These are phyloP conservation scores for Magnusiomyces sp. DNA, from an alignment of 1,139 yeast genomes.

Conservation along the genomic window DNA sequence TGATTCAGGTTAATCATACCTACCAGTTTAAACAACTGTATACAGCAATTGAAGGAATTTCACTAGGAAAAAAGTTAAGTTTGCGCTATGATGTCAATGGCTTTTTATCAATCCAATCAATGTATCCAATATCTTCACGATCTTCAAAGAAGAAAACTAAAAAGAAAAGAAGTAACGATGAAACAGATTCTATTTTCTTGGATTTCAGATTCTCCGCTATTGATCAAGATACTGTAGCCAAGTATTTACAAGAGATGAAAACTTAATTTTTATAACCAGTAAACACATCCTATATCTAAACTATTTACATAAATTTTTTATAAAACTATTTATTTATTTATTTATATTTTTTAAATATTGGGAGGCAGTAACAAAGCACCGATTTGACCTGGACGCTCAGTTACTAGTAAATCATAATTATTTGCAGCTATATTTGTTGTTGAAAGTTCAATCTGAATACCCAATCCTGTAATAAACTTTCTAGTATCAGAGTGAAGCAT, in stretches of 20 bases:
- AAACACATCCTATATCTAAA: neutral
- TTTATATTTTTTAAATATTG: slow-evolving; percentile 36
- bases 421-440: slow-evolving; percentile 62
- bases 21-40: neutral
- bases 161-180: no score
- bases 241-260: no score
- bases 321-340: neutral
- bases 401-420: slow-evolving; percentile 65
- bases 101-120: neutral
- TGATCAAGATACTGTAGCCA: no score
- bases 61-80: neutral
- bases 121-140: neutral
- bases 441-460: slow-evolving; percentile 61
- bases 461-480: slow-evolving; percentile 44
- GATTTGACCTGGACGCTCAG: slow-evolving; percentile 66
- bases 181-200: neutral
- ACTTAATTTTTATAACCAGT: no score
- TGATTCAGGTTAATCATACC: neutral
- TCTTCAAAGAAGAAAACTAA: no score
- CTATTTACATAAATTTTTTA: neutral
- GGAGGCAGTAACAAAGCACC: slow-evolving; percentile 70
- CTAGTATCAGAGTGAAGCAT: slow-evolving; percentile 51
- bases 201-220: neutral
- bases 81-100: neutral
- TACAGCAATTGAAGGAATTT: neutral